Evolutionary conservation across 371 early-diverging fungal genomes (phyloP).

Genomic region (Syncephalastrum contaminatum): DNA sequence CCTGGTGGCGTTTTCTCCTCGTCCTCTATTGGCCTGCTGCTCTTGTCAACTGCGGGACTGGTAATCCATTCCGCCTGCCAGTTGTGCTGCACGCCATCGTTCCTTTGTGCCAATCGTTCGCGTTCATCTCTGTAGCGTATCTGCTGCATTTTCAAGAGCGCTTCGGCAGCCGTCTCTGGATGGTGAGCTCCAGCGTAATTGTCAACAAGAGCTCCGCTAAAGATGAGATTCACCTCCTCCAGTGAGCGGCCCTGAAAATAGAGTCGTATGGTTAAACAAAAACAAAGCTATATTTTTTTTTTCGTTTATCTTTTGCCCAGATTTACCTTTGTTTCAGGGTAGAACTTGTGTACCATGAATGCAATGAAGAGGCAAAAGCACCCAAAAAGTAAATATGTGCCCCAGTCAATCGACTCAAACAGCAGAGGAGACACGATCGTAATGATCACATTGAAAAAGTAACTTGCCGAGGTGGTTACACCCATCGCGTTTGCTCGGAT

Average conservation of each 20-base stretch:
- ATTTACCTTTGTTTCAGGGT: conserved; percentile 74
- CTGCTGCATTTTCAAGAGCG: conserved; percentile 19
- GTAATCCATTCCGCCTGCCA: no score
- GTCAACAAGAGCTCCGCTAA: conserved; percentile 48
- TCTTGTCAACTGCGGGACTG: no score
- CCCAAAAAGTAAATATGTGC: conserved; percentile 65
- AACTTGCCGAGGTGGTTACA: conserved; percentile 81
- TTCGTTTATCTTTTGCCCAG: no score
- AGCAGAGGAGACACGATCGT: conserved; percentile 59
- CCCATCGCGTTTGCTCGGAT: conserved; percentile 79
- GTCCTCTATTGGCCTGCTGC: no score
- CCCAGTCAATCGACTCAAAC: conserved; percentile 55
- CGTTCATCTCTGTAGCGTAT: conserved; percentile 16
- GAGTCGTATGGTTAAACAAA: not conserved
- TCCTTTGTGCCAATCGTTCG: conserved; percentile 8
- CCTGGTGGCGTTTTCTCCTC: no score
- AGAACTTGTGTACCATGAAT: conserved; percentile 60
- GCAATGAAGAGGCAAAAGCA: conserved; percentile 56
- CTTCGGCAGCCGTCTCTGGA: conserved; percentile 50
- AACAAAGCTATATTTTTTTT: not conserved
- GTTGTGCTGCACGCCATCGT: no score
- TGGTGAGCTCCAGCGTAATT: conserved; percentile 46
- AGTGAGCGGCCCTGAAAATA: conserved; percentile 29
- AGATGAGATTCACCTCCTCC: conserved; percentile 48
- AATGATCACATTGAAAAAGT: conserved; percentile 70